Conservation (phyloP, 306 rosid genomes). For the Castanea crenata region DNA sequence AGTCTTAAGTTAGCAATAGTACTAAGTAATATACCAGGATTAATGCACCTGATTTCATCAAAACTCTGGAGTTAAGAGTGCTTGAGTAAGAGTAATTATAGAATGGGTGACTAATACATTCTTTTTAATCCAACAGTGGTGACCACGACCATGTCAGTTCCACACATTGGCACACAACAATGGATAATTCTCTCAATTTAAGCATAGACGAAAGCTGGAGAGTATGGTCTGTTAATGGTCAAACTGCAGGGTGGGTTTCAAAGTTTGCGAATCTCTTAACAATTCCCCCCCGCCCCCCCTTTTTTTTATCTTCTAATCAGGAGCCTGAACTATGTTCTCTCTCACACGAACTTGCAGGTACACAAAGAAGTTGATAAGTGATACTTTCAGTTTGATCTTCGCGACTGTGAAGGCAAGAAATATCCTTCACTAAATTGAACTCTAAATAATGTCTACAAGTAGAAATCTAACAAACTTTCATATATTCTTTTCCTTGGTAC, state of each 20-base stretch:
- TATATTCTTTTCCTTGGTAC: not conserved
- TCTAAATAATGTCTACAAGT: not conserved
- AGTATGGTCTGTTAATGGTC: constrained; percentile 17
- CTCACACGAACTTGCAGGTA: constrained; percentile 18
- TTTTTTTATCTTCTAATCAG: too few species aligned
- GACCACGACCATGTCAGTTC: constrained; percentile 24
- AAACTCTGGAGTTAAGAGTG: too few species aligned
- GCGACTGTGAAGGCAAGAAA: constrained; percentile 20
- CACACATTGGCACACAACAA: constrained; percentile 22
- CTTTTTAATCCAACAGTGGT: constrained; percentile 10
- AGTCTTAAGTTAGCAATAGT: not conserved
- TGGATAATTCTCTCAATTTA: constrained; percentile 14
- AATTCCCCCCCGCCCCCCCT: not conserved
- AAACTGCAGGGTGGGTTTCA: constrained; percentile 18
- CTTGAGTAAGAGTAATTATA: too few species aligned
- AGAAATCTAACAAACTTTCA: not conserved
- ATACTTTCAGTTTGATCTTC: not conserved
- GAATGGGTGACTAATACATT: not conserved
- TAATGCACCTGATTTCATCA: too few species aligned
- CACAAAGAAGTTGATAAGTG: constrained; percentile 23
- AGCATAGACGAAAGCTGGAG: constrained; percentile 17
- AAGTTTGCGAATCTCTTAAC: too few species aligned
- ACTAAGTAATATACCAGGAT: not conserved
- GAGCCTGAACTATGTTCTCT: not conserved
- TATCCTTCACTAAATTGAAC: not conserved